Base-by-base conservation (phyloP, 176 grass and related monocot species). In the Areca catechu region DNA sequence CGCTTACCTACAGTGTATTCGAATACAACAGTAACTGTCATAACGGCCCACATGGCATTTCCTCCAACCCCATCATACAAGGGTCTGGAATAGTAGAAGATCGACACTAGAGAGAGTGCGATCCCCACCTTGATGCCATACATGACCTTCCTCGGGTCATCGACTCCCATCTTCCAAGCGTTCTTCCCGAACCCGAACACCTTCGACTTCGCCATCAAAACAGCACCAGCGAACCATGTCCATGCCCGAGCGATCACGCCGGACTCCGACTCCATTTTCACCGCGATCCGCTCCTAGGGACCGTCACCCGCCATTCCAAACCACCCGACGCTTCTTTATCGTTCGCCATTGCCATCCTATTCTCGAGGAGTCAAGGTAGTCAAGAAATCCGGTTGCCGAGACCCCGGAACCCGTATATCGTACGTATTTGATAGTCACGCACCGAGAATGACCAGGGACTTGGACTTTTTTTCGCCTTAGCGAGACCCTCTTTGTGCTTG, bases 1-100 rank as follows among this genome's bases (percentile, higher is more conserved):
- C 1, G 71, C 86, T 70, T 66, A 97, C 92, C 92, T 0, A 97
- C 92, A 16, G 92, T 85, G 47, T 77, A 90, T 48, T 90, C 87
- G 50, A 90, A 79, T 67, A 90, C 59, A 0, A 90, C 87, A 5
- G 79, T 75, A 48, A 90, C 79, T 0, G 87, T 90, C 82, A 90
- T 82, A 20, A 90, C 27, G 2, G 87, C 78, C 87, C 87, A 85
- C 87, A 90, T 90, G 65, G 87, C 67, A 1, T 59, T 24, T 57
- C 78, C 71, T 21, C 87, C 87, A 2, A 90, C 78, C 53, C 87
- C 78, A 0, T 90, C 79, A 48, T 85, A 85, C 19, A 90, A 51
- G 7, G 86, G 75, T 23, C 71, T 72, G 15, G 63, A 73, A 63
- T 90, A 90, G 75, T 90, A 90, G 73, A 90, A 79, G 21, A 90